Evolutionary conservation across 352 stramenopile genomes (phyloP), one percentile per base, ranked within the genome.

Genomic region (Phytophthora megakarya): DNA sequence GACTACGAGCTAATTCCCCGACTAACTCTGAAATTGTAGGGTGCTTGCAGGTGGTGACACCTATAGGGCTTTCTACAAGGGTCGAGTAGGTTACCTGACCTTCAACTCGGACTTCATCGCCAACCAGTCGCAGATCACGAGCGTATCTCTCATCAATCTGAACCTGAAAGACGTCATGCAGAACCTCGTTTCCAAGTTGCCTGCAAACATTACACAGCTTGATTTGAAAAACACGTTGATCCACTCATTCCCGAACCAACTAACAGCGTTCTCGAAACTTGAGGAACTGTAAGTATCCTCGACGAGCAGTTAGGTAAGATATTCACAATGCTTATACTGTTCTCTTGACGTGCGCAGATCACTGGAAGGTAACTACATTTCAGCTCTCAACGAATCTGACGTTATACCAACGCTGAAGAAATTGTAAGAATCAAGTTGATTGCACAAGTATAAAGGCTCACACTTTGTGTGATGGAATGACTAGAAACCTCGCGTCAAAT

Each of bases 81-180:
- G 66, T n/a, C 53, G 59, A 25, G 66, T 74, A 28, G 60, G 48
- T n/a, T 66, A 70, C 22, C 26, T 74, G 10, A 60, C 57, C 0
- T 57, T 74, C 26, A 60, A 66, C 28, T 61, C 54, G 21, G 44
- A 50, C 46, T 72, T 76, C 44, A 48, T 76, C 28, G 58, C 30
- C 28, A 59, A 67, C 12, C 63, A 76, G 58, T 64, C 50, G 12
- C 63, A 76, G 15, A 49, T 76, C 46, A 73, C 51, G 6, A 61
- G 26, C 18, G 57, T 76, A 18, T 62, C 42, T 38, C 46, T 76
- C n/a, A 51, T 65, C 45, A 76, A 28, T n/a, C 38, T 76, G 10
- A 61, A 76, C 25, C 52, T 76, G 42, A 65, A 64, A 40, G 30
- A 65, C 19, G 37, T 59, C 13, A 40, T 65, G 15, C 28, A 33